Evolutionary conservation across 768 basidiomycete genomes (phyloP).

Genomic region (Suillus ampliporus): DNA sequence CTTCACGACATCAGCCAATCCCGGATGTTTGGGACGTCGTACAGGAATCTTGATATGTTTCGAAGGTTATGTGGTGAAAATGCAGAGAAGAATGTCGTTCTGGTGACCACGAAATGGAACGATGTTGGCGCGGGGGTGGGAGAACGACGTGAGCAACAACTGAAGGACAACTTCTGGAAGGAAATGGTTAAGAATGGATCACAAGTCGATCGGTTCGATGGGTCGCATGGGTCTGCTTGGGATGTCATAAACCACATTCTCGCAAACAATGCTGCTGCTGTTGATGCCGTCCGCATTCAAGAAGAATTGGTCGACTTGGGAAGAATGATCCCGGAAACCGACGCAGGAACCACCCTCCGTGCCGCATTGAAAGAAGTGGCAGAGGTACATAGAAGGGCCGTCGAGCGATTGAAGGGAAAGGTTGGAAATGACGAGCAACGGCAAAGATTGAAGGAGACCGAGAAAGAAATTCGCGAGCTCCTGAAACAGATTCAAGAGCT

Average conservation of each 20-base stretch:
- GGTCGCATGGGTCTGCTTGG: constrained; percentile 32
- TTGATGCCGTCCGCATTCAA: background rate
- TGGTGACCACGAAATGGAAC: constrained; percentile 45
- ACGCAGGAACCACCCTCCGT: background rate
- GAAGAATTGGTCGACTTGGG: background rate
- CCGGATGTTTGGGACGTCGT: constrained; percentile 35
- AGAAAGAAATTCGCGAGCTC: no score
- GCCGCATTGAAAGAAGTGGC: no score
- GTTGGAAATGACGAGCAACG: no score
- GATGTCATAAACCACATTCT: constrained; percentile 27
- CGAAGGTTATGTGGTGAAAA: constrained; percentile 24
- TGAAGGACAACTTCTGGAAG: constrained; percentile 35
- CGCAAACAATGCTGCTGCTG: background rate
- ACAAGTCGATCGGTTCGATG: constrained; percentile 28
- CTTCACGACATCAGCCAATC: constrained; percentile 41
- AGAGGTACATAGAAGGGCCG: no score
- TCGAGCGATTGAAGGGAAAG: no score
- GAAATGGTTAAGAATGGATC: constrained; percentile 35
- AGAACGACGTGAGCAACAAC: constrained; percentile 33
- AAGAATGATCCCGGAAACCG: background rate
- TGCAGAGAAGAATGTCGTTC: constrained; percentile 36
- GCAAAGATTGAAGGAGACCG: no score
- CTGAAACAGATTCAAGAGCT: no score
- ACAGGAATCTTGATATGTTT: constrained; percentile 39
- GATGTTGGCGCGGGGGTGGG: constrained; percentile 24